These are phyloP conservation scores for Pezicula carpinea DNA, from an alignment of 2,329 filamentous ascomycete species.

Conservation along the genomic window DNA sequence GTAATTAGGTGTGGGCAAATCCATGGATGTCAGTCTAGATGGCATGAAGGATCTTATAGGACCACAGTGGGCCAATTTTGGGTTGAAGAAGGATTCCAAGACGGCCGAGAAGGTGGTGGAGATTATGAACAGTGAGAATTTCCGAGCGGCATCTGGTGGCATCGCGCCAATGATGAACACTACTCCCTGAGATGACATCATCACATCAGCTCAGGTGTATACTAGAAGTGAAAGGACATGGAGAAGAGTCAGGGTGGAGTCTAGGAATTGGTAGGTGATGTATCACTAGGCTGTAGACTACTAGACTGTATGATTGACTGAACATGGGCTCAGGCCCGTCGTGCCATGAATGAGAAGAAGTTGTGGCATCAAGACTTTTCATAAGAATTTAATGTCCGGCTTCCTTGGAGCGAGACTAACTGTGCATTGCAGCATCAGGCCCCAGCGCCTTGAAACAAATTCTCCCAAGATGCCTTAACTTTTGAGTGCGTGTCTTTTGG, in stretches of 20 bases:
- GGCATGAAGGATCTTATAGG: constrained; percentile 39
- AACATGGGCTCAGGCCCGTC: too few species aligned
- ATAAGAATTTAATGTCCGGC: too few species aligned
- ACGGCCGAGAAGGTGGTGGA: constrained; percentile 54
- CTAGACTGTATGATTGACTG: neutral
- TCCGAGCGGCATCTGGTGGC: constrained; percentile 26
- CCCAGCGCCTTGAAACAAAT: too few species aligned
- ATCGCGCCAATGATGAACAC: constrained; percentile 22
- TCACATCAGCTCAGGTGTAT: neutral
- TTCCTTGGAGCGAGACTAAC: too few species aligned
- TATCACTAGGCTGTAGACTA: neutral
- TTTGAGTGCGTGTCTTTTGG: too few species aligned
- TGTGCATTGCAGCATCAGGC: too few species aligned
- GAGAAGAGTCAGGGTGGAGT: neutral
- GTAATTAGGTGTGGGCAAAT: constrained; percentile 42
- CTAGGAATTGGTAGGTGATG: neutral
- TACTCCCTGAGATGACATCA: neutral
- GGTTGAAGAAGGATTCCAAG: constrained; percentile 44
- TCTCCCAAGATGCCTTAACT: too few species aligned
- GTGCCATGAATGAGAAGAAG: too few species aligned
- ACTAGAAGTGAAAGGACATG: constrained; percentile 1
- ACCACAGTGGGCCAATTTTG: constrained; percentile 51
- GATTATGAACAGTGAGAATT: constrained; percentile 48
- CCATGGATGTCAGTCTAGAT: constrained; percentile 45
- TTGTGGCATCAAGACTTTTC: too few species aligned